Conservation (phyloP, 495 filamentous ascomycete genomes). For the Tetracladium setigerum region DNA sequence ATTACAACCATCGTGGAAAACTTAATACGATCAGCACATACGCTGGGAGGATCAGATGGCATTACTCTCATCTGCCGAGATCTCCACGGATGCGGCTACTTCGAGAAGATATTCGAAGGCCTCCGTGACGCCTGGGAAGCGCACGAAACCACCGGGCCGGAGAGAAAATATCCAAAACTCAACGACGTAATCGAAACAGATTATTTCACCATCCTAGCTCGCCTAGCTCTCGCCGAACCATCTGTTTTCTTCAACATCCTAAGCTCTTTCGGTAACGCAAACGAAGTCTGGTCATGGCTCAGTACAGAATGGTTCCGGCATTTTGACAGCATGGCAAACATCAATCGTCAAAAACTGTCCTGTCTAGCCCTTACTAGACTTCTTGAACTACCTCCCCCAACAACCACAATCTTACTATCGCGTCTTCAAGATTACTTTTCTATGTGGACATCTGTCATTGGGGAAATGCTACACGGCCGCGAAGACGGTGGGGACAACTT, state of each 20-base stretch:
- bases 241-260: slow-evolving; percentile 55
- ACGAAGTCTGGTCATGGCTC: slow-evolving; percentile 63
- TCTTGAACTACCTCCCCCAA: slow-evolving; percentile 50
- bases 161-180: slow-evolving; percentile 51
- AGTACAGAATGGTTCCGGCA: slow-evolving; percentile 81
- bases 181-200: slow-evolving; percentile 67
- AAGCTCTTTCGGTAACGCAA: slow-evolving; percentile 25
- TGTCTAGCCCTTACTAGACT: slow-evolving; percentile 75
- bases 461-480: slow-evolving; percentile 28
- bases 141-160: slow-evolving; percentile 70
- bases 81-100: slow-evolving; percentile 59
- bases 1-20: slow-evolving; percentile 63
- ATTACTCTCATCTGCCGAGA: slow-evolving; percentile 58
- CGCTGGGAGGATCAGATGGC: slow-evolving; percentile 57
- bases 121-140: slow-evolving; percentile 65
- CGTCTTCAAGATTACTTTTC: slow-evolving; percentile 44
- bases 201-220: slow-evolving; percentile 76
- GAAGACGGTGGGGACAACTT: slow-evolving; percentile 31
- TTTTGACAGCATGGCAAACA: slow-evolving; percentile 73
- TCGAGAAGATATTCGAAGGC: slow-evolving; percentile 58
- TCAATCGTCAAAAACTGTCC: slow-evolving; percentile 70
- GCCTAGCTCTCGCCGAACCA: slow-evolving; percentile 65
- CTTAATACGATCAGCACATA: slow-evolving; percentile 60
- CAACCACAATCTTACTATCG: slow-evolving; percentile 37
- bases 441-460: slow-evolving; percentile 44